phyloP scores from a whole-genome alignment of 2,329 filamentous ascomycete species.

The Cordyceps cateniannulata region DNA sequence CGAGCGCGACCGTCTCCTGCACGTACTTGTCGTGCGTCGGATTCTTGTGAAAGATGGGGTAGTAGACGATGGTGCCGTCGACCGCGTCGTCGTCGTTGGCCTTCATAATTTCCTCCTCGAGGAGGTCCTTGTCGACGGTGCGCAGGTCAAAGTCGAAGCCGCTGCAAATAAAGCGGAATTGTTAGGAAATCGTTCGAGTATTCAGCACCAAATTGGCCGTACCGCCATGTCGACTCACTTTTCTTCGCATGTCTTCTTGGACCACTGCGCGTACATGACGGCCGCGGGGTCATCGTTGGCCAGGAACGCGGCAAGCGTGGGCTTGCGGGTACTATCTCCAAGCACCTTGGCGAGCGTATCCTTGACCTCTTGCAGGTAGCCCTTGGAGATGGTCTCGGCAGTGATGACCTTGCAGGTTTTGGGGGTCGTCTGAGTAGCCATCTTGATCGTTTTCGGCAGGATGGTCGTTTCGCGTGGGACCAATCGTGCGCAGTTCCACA shows the following conservation, averaged over 20 bases:
- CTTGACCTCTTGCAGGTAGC: slow-evolving; percentile 69
- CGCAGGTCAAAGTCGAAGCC: slow-evolving; percentile 86
- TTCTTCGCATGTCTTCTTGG: slow-evolving; percentile 89
- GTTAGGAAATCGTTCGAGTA: background rate
- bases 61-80: slow-evolving; percentile 95
- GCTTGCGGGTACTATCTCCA: slow-evolving; percentile 47
- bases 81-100: slow-evolving; percentile 74
- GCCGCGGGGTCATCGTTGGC: slow-evolving; percentile 89
- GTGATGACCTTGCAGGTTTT: slow-evolving; percentile 90
- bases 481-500: background rate
- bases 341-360: slow-evolving; percentile 67
- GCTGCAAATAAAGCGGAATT: slow-evolving; percentile 38
- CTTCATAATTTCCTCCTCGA: slow-evolving; percentile 80
- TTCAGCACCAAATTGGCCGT: background rate
- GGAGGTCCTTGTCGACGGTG: slow-evolving; percentile 74
- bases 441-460: background rate
- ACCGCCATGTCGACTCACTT: slow-evolving; percentile 58
- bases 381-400: slow-evolving; percentile 79
- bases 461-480: background rate
- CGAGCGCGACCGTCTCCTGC: slow-evolving; percentile 83
- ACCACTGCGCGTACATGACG: slow-evolving; percentile 93
- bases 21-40: slow-evolving; percentile 87
- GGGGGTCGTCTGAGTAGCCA: slow-evolving; percentile 1
- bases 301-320: slow-evolving; percentile 83
- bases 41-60: slow-evolving; percentile 82